Percentiles rank a stretch among this genome's conserved stretches.
phyloP scores from a whole-genome alignment of 805 yeast species.

The Candida peoriensis region DNA sequence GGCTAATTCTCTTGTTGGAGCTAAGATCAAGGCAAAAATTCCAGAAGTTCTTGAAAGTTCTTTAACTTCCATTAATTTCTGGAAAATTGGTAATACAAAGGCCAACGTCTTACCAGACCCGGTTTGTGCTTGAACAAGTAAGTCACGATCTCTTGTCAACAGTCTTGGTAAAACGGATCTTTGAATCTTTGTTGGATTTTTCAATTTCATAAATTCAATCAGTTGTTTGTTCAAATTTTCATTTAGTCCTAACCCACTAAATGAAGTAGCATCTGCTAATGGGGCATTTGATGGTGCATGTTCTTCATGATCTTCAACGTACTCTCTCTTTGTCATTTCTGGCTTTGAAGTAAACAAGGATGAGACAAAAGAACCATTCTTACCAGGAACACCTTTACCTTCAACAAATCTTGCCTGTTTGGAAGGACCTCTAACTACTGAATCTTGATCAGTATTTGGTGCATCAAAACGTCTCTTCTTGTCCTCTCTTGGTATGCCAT shows the following conservation, averaged over 20 bases:
- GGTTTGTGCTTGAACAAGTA: conserved; percentile 93
- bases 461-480: conserved; percentile 13
- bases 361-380: conserved; percentile 66
- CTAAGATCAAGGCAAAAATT: conserved; percentile 78
- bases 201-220: conserved; percentile 46
- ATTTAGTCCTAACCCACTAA: conserved; percentile 66
- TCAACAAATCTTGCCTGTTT: conserved; percentile 40
- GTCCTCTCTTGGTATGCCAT: conserved; percentile 6
- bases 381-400: conserved; percentile 47
- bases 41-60: conserved; percentile 63
- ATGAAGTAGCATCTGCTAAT: conserved; percentile 54
- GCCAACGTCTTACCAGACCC: conserved; percentile 97
- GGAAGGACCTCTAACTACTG: conserved; percentile 22
- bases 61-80: conserved; percentile 56
- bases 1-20: conserved; percentile 95
- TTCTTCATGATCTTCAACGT: conserved; percentile 29
- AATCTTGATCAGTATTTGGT: conserved; percentile 3
- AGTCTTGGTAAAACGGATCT: conserved; percentile 68
- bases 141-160: conserved; percentile 44
- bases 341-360: conserved; percentile 77
- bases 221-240: conserved; percentile 49
- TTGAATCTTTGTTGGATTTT: conserved; percentile 84
- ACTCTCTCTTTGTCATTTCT: conserved; percentile 37
- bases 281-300: conserved; percentile 83
- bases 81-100: conserved; percentile 77